Percentiles rank a stretch among this genome's conserved stretches.
phyloP scores from a whole-genome alignment of 108 stramenopile species.

The Pseudonitzschia delicatissima region DNA sequence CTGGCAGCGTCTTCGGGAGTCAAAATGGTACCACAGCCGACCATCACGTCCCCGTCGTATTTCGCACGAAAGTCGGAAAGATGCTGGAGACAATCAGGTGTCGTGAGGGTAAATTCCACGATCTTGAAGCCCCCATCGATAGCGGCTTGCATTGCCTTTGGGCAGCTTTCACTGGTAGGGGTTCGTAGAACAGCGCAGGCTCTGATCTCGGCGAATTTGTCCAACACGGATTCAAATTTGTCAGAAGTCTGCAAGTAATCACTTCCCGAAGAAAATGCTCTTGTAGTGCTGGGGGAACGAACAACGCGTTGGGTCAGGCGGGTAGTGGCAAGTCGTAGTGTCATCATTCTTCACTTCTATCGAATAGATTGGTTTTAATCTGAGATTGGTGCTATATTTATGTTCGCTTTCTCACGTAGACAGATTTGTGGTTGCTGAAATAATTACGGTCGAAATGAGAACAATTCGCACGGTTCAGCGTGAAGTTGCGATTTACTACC shows the following conservation, averaged over 20 bases:
- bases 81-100: conserved; percentile 76
- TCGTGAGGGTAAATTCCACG: conserved; percentile 83
- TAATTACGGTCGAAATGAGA: too few species aligned
- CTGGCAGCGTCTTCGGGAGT: conserved; percentile 59
- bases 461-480: too few species aligned
- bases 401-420: too few species aligned
- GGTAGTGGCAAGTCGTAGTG: conserved; percentile 42
- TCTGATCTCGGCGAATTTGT: conserved; percentile 72
- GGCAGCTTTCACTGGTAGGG: conserved; percentile 75
- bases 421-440: too few species aligned
- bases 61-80: conserved; percentile 66
- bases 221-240: conserved; percentile 67
- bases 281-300: conserved; percentile 5
- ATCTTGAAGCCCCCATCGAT: conserved; percentile 90
- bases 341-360: conserved; percentile 31
- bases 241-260: conserved; percentile 58
- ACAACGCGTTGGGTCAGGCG: conserved; percentile 13
- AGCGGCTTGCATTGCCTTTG: conserved; percentile 86
- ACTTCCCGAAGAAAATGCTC: conserved; percentile 23
- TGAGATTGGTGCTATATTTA: too few species aligned
- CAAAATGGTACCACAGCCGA: conserved; percentile 86
- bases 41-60: conserved; percentile 86
- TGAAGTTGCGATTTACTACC: too few species aligned
- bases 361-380: too few species aligned
- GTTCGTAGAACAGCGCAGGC: conserved; percentile 86